phyloP scores from a whole-genome alignment of 192 early-diverging fungal genomes.

The Backusella morwellensis region DNA sequence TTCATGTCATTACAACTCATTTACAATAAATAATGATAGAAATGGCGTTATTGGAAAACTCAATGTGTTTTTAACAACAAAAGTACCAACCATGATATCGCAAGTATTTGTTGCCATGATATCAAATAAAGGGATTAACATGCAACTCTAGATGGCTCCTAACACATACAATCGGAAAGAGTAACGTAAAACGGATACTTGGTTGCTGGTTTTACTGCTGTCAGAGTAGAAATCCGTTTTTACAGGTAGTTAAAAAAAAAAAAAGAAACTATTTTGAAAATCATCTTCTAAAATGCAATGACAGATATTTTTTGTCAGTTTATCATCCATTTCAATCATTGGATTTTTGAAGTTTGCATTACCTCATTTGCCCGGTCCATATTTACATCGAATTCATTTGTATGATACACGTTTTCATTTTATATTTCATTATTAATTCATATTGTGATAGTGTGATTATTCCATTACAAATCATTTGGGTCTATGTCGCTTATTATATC shows the following conservation, averaged over 20 bases:
- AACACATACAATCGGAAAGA: conserved; percentile 9
- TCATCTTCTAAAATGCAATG: too few species aligned
- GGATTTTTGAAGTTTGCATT: conserved; percentile 23
- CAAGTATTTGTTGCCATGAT: conserved; percentile 2
- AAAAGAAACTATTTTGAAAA: background rate
- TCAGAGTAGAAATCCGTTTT: conserved; percentile 36
- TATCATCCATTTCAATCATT: conserved; percentile 26
- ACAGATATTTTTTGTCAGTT: conserved; percentile 34
- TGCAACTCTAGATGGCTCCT: background rate
- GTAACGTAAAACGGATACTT: background rate
- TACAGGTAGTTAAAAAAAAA: conserved; percentile 23
- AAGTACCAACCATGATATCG: conserved; percentile 11
- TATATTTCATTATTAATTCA: background rate
- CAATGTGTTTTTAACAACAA: conserved; percentile 14
- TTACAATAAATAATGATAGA: background rate
- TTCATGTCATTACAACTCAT: background rate
- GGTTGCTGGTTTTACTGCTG: conserved; percentile 21
- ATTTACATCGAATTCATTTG: conserved; percentile 29
- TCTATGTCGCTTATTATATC: conserved; percentile 45
- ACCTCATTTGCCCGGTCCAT: conserved; percentile 34
- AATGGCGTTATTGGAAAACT: conserved; percentile 26
- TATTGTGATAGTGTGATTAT: conserved; percentile 19
- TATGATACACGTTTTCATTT: background rate
- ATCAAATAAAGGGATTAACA: background rate
- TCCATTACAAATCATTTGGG: conserved; percentile 40